Base-by-base conservation (phyloP, 2,329 filamentous ascomycete species). In the Aspergillus brasiliensis region DNA sequence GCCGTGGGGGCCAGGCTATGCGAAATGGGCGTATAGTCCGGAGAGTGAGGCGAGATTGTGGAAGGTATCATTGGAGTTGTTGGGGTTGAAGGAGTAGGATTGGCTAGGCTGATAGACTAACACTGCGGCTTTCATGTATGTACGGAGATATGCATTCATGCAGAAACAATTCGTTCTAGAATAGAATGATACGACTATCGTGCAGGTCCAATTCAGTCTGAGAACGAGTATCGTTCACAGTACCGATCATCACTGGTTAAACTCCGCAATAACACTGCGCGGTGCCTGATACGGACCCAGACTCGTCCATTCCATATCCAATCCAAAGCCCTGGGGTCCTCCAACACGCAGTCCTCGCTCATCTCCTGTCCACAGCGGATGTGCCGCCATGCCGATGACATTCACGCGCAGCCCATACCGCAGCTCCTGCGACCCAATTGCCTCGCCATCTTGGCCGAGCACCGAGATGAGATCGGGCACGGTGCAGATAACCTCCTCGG, bases 381-480 rank as follows among this genome's bases (percentile, higher is more conserved):
- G 81, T 1, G 81, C 79, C 2, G 81, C 75, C 31, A 85, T 71
- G 0, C 76, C 82, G 59, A 85, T 80, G 0, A 85, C 82, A 31
- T 70, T 80, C 0, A 84, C 82, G 3, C 77, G 73, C 2, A 84
- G 63, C 0, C 83, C 83, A 56, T 84, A 85, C 8, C 82, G 75
- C 28, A 83, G 70, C 23, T 84, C 82, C 13, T 80, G 78, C 0
- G 82, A 81, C 0, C 82, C 82, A 4, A 84, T 75, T 0, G 81
- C 82, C 51, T 81, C 80, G 0, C 82, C 81, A 51, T 83, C 80
- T 17, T 74, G 73, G 37, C 73, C 76, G 3, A 78, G 54, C 21
- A 79, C 71, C 15, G 72, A 73, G 25, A 77, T 76, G 7, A 77
- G 64, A 58, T 77, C 76, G 2, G 74, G 74, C 3, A 75, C 73